Conservation (phyloP, 2,329 filamentous ascomycete genomes). For the Cordyceps fumosorosea region DNA sequence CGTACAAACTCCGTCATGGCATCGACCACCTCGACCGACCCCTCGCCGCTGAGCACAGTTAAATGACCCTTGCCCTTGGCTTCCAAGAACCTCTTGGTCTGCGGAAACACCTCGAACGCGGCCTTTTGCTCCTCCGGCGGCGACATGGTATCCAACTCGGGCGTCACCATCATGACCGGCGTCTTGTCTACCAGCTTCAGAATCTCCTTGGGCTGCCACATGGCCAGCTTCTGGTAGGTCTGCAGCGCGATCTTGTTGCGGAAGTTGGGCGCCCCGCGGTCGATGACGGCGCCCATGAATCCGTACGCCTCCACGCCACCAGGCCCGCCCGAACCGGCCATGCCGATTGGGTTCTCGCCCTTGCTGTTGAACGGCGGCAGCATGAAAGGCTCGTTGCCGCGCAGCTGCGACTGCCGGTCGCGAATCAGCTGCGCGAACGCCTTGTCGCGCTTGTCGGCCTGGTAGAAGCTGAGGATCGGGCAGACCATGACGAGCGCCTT, state of each 20-base stretch:
- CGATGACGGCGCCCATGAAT: slow-evolving; percentile 17
- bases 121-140: slow-evolving; percentile 23
- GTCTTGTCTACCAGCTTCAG: slow-evolving; percentile 17
- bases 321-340: slow-evolving; percentile 18
- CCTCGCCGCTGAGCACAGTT: neutral
- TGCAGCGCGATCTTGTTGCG: slow-evolving; percentile 21
- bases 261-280: slow-evolving; percentile 18
- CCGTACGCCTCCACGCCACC: slow-evolving; percentile 16
- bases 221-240: slow-evolving; percentile 21
- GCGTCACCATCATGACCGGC: slow-evolving; percentile 23
- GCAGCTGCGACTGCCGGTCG: slow-evolving; percentile 32
- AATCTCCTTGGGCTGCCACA: slow-evolving; percentile 17
- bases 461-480: slow-evolving; percentile 1
- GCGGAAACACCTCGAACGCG: slow-evolving; percentile 31
- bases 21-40: neutral
- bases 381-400: slow-evolving; percentile 31
- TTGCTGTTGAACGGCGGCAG: slow-evolving; percentile 29
- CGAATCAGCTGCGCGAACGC: slow-evolving; percentile 26
- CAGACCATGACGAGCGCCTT: neutral
- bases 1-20: neutral
- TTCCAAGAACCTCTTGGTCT: slow-evolving; percentile 31
- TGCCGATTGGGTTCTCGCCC: slow-evolving; percentile 31
- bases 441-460: slow-evolving; percentile 15
- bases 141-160: slow-evolving; percentile 24
- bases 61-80: slow-evolving; percentile 4